Conservation (phyloP, 2,329 filamentous ascomycete genomes). For the Colletotrichum sp. region DNA sequence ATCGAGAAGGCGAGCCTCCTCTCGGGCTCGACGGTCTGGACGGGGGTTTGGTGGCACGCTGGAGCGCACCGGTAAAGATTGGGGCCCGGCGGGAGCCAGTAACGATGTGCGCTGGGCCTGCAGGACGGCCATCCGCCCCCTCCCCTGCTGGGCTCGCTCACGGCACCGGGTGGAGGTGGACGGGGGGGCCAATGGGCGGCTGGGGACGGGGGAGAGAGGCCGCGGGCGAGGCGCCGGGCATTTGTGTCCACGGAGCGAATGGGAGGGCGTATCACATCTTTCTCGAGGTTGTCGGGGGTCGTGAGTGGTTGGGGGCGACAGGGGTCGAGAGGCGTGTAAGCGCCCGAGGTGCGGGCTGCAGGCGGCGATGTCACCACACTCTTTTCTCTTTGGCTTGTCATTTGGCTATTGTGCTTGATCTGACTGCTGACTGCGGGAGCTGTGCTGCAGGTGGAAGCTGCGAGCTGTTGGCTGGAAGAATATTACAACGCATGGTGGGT, state of each 20-base stretch:
- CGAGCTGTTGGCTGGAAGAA: neutral
- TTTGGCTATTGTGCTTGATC: neutral
- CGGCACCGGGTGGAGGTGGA: neutral
- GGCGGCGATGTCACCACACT: neutral
- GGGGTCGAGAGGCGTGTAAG: slow-evolving; percentile 18
- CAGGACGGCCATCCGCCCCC: neutral
- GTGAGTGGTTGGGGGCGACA: slow-evolving; percentile 6
- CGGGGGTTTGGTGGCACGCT: neutral
- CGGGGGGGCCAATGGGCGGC: slow-evolving; percentile 2
- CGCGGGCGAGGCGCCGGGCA: slow-evolving; percentile 19
- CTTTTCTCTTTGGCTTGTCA: neutral
- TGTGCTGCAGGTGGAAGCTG: neutral
- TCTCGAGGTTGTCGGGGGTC: neutral
- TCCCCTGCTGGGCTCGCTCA: neutral
- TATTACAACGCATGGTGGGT: neutral
- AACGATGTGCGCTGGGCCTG: neutral
- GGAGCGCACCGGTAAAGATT: neutral
- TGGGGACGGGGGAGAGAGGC: slow-evolving; percentile 9
- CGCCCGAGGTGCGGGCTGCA: slow-evolving; percentile 9
- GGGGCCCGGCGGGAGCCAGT: neutral
- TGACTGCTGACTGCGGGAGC: neutral
- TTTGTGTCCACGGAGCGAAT: neutral
- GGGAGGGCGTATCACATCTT: neutral
- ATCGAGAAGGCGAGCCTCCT: neutral
- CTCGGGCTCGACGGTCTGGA: neutral